Evolutionary conservation across 2,329 filamentous ascomycete genomes (phyloP).

Genomic region (Xylariaceae sp.): DNA sequence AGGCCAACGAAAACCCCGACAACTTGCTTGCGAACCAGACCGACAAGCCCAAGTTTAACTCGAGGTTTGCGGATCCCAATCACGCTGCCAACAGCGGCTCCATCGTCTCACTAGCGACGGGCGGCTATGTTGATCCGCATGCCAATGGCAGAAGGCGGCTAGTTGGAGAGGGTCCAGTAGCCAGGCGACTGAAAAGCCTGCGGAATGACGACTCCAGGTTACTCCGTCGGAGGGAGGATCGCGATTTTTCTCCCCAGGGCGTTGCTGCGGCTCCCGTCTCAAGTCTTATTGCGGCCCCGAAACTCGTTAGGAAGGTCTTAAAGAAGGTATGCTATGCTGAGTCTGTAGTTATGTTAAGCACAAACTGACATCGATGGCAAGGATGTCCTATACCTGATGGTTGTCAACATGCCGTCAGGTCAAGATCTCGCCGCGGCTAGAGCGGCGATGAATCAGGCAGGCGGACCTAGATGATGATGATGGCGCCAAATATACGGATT

Average conservation of each 20-base stretch:
- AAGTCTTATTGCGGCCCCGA: background rate
- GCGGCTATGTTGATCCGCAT: background rate
- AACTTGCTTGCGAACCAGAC: background rate
- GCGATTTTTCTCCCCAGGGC: background rate
- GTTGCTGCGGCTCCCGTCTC: background rate
- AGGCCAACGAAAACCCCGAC: background rate
- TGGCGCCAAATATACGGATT: too few relatives aligned
- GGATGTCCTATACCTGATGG: background rate
- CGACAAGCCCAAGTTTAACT: background rate
- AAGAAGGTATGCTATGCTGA: background rate
- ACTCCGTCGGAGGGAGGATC: background rate
- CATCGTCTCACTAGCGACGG: background rate
- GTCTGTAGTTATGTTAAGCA: background rate
- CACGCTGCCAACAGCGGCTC: background rate
- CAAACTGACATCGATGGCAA: background rate
- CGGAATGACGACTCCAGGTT: background rate
- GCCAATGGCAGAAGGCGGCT: background rate
- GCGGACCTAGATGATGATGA: too few relatives aligned
- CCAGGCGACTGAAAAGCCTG: background rate
- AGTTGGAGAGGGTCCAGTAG: background rate
- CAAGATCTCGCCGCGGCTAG: background rate
- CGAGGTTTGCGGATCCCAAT: background rate
- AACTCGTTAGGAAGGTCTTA: background rate
- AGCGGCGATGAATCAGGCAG: background rate
- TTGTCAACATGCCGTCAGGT: background rate